Evolutionary conservation across 345 rosid species (phyloP), one percentile per base, ranked within the genome.

Genomic region (Carallia brachiata): DNA sequence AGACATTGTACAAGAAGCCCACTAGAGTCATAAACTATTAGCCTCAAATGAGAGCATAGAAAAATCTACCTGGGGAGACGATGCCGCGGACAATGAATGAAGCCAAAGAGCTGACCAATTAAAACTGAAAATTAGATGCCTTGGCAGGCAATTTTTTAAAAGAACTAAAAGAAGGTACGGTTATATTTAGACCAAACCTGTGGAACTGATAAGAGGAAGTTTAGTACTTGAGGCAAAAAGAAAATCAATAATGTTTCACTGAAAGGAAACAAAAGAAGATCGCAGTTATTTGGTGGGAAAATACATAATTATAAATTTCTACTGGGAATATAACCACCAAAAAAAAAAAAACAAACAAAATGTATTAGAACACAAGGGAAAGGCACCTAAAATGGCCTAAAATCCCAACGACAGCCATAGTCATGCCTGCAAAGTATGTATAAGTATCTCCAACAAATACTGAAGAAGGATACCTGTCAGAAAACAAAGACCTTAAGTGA

Each of bases 391-490:
- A 95, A 80, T 95, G 99, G 63, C 97, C 99, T 17, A 92, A 80
- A 72, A 95, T 90, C 63, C 99, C 99, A 72, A 73, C 94, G 50
- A 95, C 99, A 60, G 98, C 99, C 96, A 95, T 85, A 58, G 99
- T 89, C 99, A 95, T 95, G 70, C 98, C 99, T 1, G 98, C 97
- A 75, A 92, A 95, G 79, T 89, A 90, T 28, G 98, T 95, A 75
- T 84, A 95, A 23, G 99, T 95, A 83, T 95, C 99, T 80, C 99
- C 99, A 69, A 92, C 98, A 79, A 92, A 95, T 67, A 95, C 99
- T 28, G 99, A 78, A 75, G 98, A 95, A 66, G 99, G 98, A 77
- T 95, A 95, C 98, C 99, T 90, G 65, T 17, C 63, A 70, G 36
- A 74, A 67, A 61, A 66, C 18, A 50, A 73, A 68, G 61, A 68